These are phyloP conservation scores for Lyophyllum semitale DNA, from an alignment of 768 basidiomycete genomes.

Conservation along the genomic window DNA sequence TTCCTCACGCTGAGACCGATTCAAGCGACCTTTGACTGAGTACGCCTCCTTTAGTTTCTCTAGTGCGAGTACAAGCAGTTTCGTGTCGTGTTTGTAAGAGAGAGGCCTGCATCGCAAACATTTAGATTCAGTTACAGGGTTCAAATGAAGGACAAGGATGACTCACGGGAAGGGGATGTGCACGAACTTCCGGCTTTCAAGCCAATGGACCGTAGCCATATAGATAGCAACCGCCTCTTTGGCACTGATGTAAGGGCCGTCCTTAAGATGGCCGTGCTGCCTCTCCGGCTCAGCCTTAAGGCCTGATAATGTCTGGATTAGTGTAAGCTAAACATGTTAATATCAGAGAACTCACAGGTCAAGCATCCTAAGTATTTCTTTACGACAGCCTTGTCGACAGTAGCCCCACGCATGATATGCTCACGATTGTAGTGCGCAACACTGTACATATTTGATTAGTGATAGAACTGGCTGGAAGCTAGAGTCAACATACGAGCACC, in stretches of 20 bases:
- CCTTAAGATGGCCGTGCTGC: constrained; percentile 98
- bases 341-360: constrained; percentile 61
- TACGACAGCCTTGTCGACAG: constrained; percentile 96
- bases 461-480: too few relatives aligned
- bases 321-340: not conserved
- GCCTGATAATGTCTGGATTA: constrained; percentile 36
- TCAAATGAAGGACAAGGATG: not conserved
- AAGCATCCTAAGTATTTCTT: constrained; percentile 99
- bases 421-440: constrained; percentile 98
- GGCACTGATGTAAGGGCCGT: constrained; percentile 98
- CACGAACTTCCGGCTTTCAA: constrained; percentile 96
- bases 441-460: constrained; percentile 33
- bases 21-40: constrained; percentile 94
- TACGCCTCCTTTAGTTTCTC: constrained; percentile 99
- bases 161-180: constrained; percentile 97
- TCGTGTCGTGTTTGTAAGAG: constrained; percentile 99
- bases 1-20: constrained; percentile 98
- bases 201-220: constrained; percentile 98
- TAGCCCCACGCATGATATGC: constrained; percentile 94
- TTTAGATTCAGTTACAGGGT: not conserved
- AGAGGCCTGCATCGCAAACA: constrained; percentile 58
- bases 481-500: constrained; percentile 77
- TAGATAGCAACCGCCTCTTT: constrained; percentile 99
- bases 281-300: constrained; percentile 99
- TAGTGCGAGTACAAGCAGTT: too few relatives aligned